Conservation (phyloP, 306 rosid species). For the Fagus sylvatica region DNA sequence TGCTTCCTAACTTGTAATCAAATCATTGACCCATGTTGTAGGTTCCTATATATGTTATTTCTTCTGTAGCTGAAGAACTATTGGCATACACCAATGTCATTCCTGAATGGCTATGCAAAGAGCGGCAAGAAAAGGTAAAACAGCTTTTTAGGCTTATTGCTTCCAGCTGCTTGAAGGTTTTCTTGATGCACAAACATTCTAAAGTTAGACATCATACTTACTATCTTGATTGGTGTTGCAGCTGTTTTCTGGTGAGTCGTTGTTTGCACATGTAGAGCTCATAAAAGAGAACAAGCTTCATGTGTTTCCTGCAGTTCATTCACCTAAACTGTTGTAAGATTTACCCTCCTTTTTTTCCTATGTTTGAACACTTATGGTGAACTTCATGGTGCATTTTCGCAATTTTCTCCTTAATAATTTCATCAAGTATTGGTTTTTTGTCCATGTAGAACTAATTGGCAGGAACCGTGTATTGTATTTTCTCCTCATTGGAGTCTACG, state of each 20-base stretch:
- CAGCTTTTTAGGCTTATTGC: constrained; percentile 15
- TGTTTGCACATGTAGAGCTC: constrained; percentile 61
- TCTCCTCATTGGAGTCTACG: constrained; percentile 88
- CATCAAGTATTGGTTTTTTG: too few species aligned
- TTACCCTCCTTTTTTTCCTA: not conserved
- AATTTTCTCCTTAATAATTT: not conserved
- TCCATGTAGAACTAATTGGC: constrained; percentile 35
- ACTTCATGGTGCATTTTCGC: not conserved
- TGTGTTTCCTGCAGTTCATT: constrained; percentile 63
- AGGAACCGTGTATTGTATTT: constrained; percentile 86
- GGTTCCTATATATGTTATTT: constrained; percentile 84
- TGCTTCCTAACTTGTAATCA: constrained; percentile 5
- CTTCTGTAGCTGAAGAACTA: constrained; percentile 79
- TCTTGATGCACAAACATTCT: not conserved
- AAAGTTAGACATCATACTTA: constrained; percentile 24
- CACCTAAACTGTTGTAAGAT: constrained; percentile 68
- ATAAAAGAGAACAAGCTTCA: constrained; percentile 62
- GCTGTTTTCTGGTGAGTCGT: constrained; percentile 74
- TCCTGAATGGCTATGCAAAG: constrained; percentile 83
- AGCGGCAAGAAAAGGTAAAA: constrained; percentile 67
- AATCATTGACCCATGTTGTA: constrained; percentile 29
- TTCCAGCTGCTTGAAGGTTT: constrained; percentile 26
- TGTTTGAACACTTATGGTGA: not conserved
- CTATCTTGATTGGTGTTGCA: constrained; percentile 42
- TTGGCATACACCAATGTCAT: constrained; percentile 65